A percentile compares a stretch with the other conserved stretches of the same genome.
Conservation (phyloP, 1,284 basidiomycete species). For the Cryptococcus hybrid region DNA sequence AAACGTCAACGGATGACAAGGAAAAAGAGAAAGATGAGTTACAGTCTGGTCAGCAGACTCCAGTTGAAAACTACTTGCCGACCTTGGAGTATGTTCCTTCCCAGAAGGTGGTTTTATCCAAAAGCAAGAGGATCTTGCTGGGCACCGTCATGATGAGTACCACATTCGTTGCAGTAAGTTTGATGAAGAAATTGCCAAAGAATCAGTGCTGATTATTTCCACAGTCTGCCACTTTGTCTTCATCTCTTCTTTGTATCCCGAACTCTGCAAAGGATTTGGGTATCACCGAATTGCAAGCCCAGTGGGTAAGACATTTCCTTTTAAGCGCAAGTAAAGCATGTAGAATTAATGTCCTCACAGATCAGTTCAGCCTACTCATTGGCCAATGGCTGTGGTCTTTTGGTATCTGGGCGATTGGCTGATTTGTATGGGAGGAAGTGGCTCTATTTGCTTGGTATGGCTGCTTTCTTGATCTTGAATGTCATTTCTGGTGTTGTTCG, state of each 20-base stretch:
- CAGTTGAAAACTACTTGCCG: constrained; percentile 1
- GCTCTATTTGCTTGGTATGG: constrained; percentile 59
- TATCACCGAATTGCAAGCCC: background rate
- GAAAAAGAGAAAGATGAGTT: constrained; percentile 2
- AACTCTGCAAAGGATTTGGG: constrained; percentile 47
- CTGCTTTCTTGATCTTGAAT: background rate
- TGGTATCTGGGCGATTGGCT: constrained; percentile 67
- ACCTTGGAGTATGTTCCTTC: constrained; percentile 2
- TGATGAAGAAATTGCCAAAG: background rate
- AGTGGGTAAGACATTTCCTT: constrained; percentile 36
- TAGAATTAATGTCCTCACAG: constrained; percentile 30
- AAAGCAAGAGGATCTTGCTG: constrained; percentile 14
- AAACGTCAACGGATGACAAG: background rate
- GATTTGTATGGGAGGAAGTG: constrained; percentile 69
- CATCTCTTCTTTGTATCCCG: constrained; percentile 33
- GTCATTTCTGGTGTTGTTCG: constrained; percentile 25
- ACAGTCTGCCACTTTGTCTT: constrained; percentile 14
- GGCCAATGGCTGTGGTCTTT: constrained; percentile 64
- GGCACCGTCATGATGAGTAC: constrained; percentile 24
- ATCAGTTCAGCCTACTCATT: constrained; percentile 58
- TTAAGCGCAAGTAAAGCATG: background rate
- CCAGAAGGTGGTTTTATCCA: constrained; percentile 2
- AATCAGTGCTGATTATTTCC: background rate
- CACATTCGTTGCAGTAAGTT: constrained; percentile 23
- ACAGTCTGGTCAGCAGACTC: constrained; percentile 3